Conservation (phyloP, 495 filamentous ascomycete species). For the Annulohypoxylon maeteangense region DNA sequence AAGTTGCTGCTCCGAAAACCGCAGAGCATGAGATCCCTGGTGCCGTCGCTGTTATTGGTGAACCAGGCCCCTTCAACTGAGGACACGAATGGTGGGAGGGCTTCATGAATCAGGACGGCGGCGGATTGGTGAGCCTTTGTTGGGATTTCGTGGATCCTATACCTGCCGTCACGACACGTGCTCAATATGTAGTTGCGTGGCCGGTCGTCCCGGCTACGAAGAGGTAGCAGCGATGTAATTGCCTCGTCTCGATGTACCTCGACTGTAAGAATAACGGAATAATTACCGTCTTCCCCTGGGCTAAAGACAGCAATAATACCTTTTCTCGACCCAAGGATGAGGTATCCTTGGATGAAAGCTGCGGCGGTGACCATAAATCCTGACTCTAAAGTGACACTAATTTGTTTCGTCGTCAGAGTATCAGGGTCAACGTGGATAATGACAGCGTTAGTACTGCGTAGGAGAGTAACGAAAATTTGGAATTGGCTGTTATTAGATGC, state of each 20-base stretch:
- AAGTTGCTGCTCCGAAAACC: slow-evolving; percentile 85
- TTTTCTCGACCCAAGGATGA: slow-evolving; percentile 76
- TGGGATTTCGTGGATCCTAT: slow-evolving; percentile 65
- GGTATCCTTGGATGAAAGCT: slow-evolving; percentile 51
- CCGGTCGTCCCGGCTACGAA: slow-evolving; percentile 41
- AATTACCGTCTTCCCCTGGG: slow-evolving; percentile 34
- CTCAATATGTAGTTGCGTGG: slow-evolving; percentile 64
- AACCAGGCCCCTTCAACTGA: slow-evolving; percentile 76
- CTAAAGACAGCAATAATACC: slow-evolving; percentile 69
- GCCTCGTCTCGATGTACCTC: slow-evolving; percentile 71
- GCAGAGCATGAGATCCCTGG: slow-evolving; percentile 70
- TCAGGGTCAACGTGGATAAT: slow-evolving; percentile 36
- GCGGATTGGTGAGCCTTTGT: background rate
- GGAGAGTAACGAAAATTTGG: slow-evolving; percentile 35
- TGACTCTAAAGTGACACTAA: slow-evolving; percentile 38
- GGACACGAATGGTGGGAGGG: slow-evolving; percentile 68
- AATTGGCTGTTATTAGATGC: background rate
- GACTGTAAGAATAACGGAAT: slow-evolving; percentile 46
- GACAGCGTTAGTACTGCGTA: slow-evolving; percentile 40
- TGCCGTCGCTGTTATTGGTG: slow-evolving; percentile 46
- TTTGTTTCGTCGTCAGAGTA: slow-evolving; percentile 29
- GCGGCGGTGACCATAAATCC: slow-evolving; percentile 56
- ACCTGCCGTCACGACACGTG: slow-evolving; percentile 78
- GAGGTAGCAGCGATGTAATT: slow-evolving; percentile 70
- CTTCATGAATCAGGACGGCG: slow-evolving; percentile 55